A percentile compares a stretch with the other conserved stretches of the same genome.
These are phyloP conservation scores for Toxoplasma gondii DNA, from an alignment of 169 alveolate species.

Conservation along the genomic window DNA sequence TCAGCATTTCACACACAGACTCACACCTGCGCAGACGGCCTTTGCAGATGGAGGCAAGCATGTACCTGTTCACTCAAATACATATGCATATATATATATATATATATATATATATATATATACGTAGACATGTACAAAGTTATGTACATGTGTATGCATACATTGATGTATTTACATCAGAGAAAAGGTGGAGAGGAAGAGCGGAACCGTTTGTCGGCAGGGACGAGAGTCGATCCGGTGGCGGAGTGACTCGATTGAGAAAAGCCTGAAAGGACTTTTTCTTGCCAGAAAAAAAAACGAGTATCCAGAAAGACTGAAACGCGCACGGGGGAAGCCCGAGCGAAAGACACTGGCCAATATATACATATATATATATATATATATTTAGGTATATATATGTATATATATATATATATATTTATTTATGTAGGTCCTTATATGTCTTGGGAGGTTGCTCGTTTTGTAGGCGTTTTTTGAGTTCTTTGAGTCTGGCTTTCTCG, in stretches of 20 bases:
- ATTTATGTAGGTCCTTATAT: neutral
- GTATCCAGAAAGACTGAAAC: neutral
- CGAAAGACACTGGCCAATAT: neutral
- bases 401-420: neutral
- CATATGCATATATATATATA: slow-evolving; percentile 1
- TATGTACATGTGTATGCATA: neutral
- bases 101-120: neutral
- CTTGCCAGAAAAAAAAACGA: too few relatives aligned
- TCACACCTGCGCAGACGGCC: too few relatives aligned
- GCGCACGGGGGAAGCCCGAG: neutral
- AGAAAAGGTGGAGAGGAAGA: too few relatives aligned
- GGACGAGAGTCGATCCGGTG: too few relatives aligned
- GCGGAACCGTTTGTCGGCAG: too few relatives aligned
- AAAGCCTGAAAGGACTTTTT: too few relatives aligned
- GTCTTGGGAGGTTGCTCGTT: neutral
- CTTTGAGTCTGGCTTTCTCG: neutral
- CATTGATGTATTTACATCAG: neutral
- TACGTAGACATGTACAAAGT: neutral
- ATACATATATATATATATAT: neutral
- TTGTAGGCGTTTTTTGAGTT: neutral
- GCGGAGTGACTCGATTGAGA: too few relatives aligned
- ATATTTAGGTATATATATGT: neutral
- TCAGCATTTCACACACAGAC: too few relatives aligned
- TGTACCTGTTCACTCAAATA: too few relatives aligned
- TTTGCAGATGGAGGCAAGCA: too few relatives aligned